phyloP scores from a whole-genome alignment of 192 early-diverging fungal genomes.

The Paraglomus brasilianum region DNA sequence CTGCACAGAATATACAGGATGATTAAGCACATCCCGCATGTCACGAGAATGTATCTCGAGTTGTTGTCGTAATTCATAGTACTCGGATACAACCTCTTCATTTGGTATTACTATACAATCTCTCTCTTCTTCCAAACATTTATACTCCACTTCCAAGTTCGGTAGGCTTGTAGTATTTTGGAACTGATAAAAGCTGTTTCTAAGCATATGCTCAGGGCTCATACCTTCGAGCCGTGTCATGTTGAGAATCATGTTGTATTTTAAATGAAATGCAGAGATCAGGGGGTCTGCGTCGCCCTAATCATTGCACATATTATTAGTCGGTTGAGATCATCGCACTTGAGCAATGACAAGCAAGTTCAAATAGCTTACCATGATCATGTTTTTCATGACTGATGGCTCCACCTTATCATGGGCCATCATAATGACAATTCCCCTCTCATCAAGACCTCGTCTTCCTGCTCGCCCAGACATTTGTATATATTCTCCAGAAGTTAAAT shows the following conservation, averaged over 20 bases:
- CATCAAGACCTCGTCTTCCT: slow-evolving; percentile 94
- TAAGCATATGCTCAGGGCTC: slow-evolving; percentile 89
- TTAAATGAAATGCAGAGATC: slow-evolving; percentile 93
- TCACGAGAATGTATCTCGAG: slow-evolving; percentile 64
- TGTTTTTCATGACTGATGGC: slow-evolving; percentile 83
- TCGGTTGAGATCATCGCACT: too few relatives aligned
- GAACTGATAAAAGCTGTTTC: slow-evolving; percentile 90
- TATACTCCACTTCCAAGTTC: slow-evolving; percentile 62
- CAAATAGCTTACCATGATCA: slow-evolving; percentile 68
- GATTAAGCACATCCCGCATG: slow-evolving; percentile 72
- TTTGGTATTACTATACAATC: slow-evolving; percentile 60
- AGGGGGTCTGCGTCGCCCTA: slow-evolving; percentile 75
- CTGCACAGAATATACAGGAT: slow-evolving; percentile 77
- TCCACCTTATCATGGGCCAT: slow-evolving; percentile 98
- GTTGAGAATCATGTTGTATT: slow-evolving; percentile 97
- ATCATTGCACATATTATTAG: neutral
- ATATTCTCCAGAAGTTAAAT: slow-evolving; percentile 89
- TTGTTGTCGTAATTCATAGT: slow-evolving; percentile 76
- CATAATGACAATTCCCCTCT: slow-evolving; percentile 94
- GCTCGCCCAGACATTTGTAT: slow-evolving; percentile 99
- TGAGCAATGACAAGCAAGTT: too few relatives aligned
- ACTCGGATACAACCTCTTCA: slow-evolving; percentile 68
- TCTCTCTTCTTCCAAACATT: slow-evolving; percentile 51
- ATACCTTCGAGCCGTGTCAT: slow-evolving; percentile 93
- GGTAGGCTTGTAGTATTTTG: slow-evolving; percentile 86